Base-by-base conservation (phyloP, 768 basidiomycete species). In the Mycena alexandri region DNA sequence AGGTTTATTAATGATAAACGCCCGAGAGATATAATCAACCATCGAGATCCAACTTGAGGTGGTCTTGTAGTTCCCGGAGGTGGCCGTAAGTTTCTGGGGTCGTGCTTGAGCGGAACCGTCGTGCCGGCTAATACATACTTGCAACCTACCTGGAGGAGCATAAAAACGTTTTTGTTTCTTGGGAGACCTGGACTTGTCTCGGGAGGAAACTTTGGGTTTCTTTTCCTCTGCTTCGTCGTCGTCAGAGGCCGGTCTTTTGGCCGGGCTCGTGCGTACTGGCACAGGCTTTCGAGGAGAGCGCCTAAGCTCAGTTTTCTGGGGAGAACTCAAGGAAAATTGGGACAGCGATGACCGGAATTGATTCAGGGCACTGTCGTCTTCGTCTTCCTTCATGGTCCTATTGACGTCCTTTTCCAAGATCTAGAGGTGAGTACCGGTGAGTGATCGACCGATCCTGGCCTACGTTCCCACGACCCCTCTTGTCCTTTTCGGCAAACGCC, bases 1-100 rank as follows among this genome's bases (percentile, higher is more conserved):
- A 50, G 41, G 11, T 21, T 43, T 14, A 59, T 33, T 22, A 41
- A 22, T 21, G 19, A 44, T 51, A 21, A 4, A 9, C 52, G 14
- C 16, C 9, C 2, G 38, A 52, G 33, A 52, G 71, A 47, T 43
- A 12, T 8, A 3, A 48, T 43, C 33, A 38, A 93, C 92, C 82
- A 59, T 93, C 89, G 2, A 93, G 82, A 24, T 80, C 83, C 34
- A 79, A 72, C 21, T 76, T 75, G 16, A 93, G 72, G 71, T 86
- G 78, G 74, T 93, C 92, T 2, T 80, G 80, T 13, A 93, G 71
- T 14, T 73, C 75, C 21, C 79, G 78, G 14, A 91, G 78, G 75
- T 90, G 85, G 0, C 84, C 79, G 72, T 86, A 89, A 14, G 74
- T 76, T 53, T 87, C 86, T 1, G 29, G 29, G 29, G 29, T 29